A percentile compares a stretch with the other conserved stretches of the same genome.
These are phyloP conservation scores for Phialophora expanda DNA, from an alignment of 2,329 filamentous ascomycete species.

Conservation along the genomic window DNA sequence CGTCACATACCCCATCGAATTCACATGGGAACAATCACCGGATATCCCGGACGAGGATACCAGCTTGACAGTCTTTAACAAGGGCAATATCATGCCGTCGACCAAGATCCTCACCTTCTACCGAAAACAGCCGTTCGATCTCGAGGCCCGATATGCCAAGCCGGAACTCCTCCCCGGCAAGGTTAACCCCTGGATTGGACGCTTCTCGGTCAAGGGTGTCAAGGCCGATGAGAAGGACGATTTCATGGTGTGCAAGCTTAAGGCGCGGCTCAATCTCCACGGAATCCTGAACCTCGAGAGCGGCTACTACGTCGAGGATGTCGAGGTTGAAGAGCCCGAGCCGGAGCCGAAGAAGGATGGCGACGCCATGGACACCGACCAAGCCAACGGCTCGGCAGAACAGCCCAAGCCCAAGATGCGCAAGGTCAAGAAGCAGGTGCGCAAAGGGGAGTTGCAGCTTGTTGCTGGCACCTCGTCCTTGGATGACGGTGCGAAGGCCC, in stretches of 20 bases:
- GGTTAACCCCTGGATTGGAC: slow-evolving; percentile 91
- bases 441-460: slow-evolving; percentile 93
- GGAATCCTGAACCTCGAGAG: slow-evolving; percentile 95
- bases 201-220: slow-evolving; percentile 97
- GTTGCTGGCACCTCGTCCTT: slow-evolving; percentile 81
- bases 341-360: slow-evolving; percentile 74
- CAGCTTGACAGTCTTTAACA: slow-evolving; percentile 95
- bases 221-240: slow-evolving; percentile 88
- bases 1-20: slow-evolving; percentile 97
- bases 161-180: slow-evolving; percentile 86
- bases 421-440: slow-evolving; percentile 99
- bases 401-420: slow-evolving; percentile 79
- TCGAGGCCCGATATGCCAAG: slow-evolving; percentile 92
- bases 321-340: slow-evolving; percentile 93
- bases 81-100: slow-evolving; percentile 93
- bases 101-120: slow-evolving; percentile 99
- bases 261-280: slow-evolving; percentile 94
- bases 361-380: slow-evolving; percentile 82
- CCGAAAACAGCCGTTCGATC: slow-evolving; percentile 94
- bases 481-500: slow-evolving; percentile 69
- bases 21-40: slow-evolving; percentile 97
- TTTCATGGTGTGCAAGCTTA: slow-evolving; percentile 99
- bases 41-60: slow-evolving; percentile 99
- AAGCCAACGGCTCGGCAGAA: slow-evolving; percentile 63
- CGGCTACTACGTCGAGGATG: slow-evolving; percentile 97